Evolutionary conservation across 371 early-diverging fungal species (phyloP).

Genomic region (Nematocida parisii): DNA sequence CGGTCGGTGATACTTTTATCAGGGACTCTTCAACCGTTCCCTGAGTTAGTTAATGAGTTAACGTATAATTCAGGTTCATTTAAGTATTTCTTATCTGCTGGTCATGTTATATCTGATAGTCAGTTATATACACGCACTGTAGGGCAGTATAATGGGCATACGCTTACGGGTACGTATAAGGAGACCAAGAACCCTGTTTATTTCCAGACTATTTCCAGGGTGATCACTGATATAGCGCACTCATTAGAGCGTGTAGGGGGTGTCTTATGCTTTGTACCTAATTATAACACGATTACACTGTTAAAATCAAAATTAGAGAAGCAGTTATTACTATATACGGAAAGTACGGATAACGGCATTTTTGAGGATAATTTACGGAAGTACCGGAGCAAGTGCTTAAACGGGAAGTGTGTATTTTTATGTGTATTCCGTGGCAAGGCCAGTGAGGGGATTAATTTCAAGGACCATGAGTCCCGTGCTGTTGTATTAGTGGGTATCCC

Average conservation of each 20-base stretch:
- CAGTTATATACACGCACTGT: constrained; percentile 24
- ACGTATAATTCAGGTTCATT: constrained; percentile 14
- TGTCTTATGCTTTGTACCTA: constrained; percentile 70
- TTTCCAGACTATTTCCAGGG: constrained; percentile 74
- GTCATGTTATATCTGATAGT: constrained; percentile 7
- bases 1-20: constrained; percentile 77
- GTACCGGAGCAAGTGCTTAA: constrained; percentile 64
- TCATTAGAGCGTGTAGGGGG: constrained; percentile 27
- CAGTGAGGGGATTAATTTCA: constrained; percentile 87
- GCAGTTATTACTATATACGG: constrained; percentile 1
- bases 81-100: constrained; percentile 5
- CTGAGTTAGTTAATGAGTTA: constrained; percentile 72
- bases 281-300: constrained; percentile 70
- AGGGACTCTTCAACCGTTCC: constrained; percentile 78
- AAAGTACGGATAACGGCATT: constrained; percentile 61
- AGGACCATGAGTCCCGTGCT: constrained; percentile 78
- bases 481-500: constrained; percentile 86
- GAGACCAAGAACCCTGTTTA: constrained; percentile 71
- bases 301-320: constrained; percentile 67
- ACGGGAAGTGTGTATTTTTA: constrained; percentile 71
- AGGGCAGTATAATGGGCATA: neutral
- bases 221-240: constrained; percentile 65
- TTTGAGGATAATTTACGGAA: constrained; percentile 71
- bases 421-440: constrained; percentile 81
- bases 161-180: constrained; percentile 70